Base-by-base conservation (phyloP, 371 early-diverging fungal genomes). In the Lichtheimia ramosa region DNA sequence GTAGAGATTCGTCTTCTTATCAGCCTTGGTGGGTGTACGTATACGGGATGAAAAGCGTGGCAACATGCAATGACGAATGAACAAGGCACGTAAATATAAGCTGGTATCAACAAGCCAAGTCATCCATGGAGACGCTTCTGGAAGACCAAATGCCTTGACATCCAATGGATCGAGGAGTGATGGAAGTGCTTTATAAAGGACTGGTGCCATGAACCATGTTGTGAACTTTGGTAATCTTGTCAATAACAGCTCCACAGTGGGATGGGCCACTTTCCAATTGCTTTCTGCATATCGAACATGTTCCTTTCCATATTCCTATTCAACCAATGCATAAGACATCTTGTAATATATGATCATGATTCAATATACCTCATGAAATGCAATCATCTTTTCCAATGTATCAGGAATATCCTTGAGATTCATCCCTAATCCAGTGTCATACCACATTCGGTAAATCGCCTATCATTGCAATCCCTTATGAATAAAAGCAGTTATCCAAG, bases 361-460 rank as follows among this genome's bases (percentile, higher is more conserved):
- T 2, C 18, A 48, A 13, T 15, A 8, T 21, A 59, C 59, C 59
- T 59, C 43, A 24, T 70, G 56, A 51, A 79, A 75, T n/a, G 56
- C 55, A 5, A 27, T 34, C 43, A 84, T 60, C 16, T 71, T 76
- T 23, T 77, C 69, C 3, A 67, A n/a, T 6, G 81, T 73, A 6
- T 62, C 62, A 5, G 83, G 85, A 39, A 85, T 83, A 62, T 77
- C 72, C 56, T 79, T 69, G 25, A 85, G 78, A 2, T 70, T 67
- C 81, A 83, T 78, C 13, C 64, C 56, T 15, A 55, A 49, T 0
- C 81, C 81, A 49, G 70, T 62, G 25, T 68, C 61, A 21, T 61
- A 64, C 83, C 83, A 84, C 0, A 80, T 58, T 12, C 64, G 72
- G 42, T 66, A 79, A 41, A 69, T 60, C 4, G 71, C 71, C 51